These are phyloP conservation scores for Cadophora sp. DNA, from an alignment of 2,329 filamentous ascomycete genomes.

Conservation along the genomic window DNA sequence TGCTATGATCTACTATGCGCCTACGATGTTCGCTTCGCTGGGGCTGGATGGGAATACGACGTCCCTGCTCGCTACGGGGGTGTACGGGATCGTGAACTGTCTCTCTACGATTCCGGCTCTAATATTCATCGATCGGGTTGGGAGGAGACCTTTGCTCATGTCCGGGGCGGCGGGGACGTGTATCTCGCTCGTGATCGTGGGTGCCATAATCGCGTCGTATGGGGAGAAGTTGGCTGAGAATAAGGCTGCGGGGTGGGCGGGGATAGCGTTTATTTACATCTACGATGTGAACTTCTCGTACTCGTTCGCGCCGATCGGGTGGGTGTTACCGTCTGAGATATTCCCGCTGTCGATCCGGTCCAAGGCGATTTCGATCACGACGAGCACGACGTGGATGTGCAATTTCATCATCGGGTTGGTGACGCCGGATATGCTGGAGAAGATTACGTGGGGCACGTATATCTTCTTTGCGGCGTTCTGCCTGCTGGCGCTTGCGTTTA, in stretches of 20 bases:
- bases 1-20: constrained; percentile 50
- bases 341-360: constrained; percentile 63
- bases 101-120: constrained; percentile 51
- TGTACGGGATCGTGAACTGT: constrained; percentile 63
- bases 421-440: constrained; percentile 62
- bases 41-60: constrained; percentile 53
- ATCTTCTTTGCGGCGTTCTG: constrained; percentile 66
- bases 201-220: constrained; percentile 58
- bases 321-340: constrained; percentile 64
- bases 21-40: constrained; percentile 53
- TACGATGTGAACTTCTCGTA: constrained; percentile 54
- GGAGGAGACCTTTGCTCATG: constrained; percentile 50
- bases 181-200: constrained; percentile 62
- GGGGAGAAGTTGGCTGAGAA: constrained; percentile 54
- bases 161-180: constrained; percentile 57
- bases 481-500: constrained; percentile 55
- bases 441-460: constrained; percentile 59
- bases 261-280: constrained; percentile 63
- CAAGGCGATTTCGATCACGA: constrained; percentile 67
- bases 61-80: constrained; percentile 61
- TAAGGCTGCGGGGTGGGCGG: constrained; percentile 61
- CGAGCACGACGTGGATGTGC: constrained; percentile 63
- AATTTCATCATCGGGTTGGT: constrained; percentile 63
- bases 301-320: constrained; percentile 55
- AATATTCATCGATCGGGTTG: constrained; percentile 42